Percentiles rank a stretch among this genome's conserved stretches.
These are phyloP conservation scores for Heimioporus sp. DNA, from an alignment of 768 basidiomycete species.

Conservation along the genomic window DNA sequence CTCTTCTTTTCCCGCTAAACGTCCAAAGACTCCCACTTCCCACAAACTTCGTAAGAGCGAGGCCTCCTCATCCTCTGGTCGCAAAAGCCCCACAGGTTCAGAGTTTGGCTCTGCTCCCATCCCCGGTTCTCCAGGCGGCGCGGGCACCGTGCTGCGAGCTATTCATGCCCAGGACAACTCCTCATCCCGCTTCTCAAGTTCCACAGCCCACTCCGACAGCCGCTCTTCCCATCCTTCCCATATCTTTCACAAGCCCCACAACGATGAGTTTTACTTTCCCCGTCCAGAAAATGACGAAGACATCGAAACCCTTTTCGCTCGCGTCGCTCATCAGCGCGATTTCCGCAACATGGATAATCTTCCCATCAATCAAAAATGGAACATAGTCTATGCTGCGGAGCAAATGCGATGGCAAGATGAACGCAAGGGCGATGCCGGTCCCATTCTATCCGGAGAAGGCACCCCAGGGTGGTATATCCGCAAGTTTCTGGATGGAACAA, in stretches of 20 bases:
- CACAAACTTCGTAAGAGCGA: slow-evolving; percentile 50
- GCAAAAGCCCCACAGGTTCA: slow-evolving; percentile 46
- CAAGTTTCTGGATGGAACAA: slow-evolving; percentile 83
- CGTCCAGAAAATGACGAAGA: slow-evolving; percentile 75
- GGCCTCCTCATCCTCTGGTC: slow-evolving; percentile 48
- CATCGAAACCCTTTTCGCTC: slow-evolving; percentile 78
- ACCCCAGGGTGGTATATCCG: slow-evolving; percentile 93
- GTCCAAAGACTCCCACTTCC: slow-evolving; percentile 34
- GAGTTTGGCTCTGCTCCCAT: slow-evolving; percentile 52
- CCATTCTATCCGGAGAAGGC: slow-evolving; percentile 54
- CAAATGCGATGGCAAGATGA: slow-evolving; percentile 77
- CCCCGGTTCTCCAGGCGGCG: slow-evolving; percentile 29
- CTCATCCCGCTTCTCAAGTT: slow-evolving; percentile 55
- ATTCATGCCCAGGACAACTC: slow-evolving; percentile 57
- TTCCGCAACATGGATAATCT: slow-evolving; percentile 58
- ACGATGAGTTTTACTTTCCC: slow-evolving; percentile 68
- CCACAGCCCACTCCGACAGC: slow-evolving; percentile 43
- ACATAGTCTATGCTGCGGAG: slow-evolving; percentile 80
- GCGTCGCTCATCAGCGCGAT: slow-evolving; percentile 69
- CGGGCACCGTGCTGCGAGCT: slow-evolving; percentile 45
- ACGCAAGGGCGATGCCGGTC: slow-evolving; percentile 58
- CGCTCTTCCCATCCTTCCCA: slow-evolving; percentile 45
- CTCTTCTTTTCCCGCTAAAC: slow-evolving; percentile 35
- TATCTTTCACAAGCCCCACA: slow-evolving; percentile 51
- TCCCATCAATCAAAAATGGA: slow-evolving; percentile 87